Conservation (phyloP, 2,329 filamentous ascomycete species). For the Monosporascus cannonballus region DNA sequence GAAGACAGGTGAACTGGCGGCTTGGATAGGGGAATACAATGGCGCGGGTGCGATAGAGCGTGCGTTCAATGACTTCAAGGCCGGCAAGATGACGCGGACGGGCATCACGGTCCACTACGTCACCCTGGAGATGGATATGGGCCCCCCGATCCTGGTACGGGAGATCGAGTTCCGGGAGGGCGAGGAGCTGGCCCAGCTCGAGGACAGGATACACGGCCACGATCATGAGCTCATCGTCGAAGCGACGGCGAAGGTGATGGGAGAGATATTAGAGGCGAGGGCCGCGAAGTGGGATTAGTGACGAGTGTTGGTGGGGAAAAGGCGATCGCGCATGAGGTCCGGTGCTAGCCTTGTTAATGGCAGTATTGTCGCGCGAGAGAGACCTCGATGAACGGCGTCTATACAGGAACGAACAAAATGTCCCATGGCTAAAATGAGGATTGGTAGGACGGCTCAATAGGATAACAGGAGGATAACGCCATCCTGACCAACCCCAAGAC, state of each 20-base stretch:
- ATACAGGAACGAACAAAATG: no score
- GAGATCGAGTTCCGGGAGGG: conserved; percentile 62
- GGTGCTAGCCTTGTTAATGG: no score
- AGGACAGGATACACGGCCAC: conserved; percentile 65
- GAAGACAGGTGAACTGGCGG: conserved; percentile 57
- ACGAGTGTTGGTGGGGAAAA: no score
- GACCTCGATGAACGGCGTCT: no score
- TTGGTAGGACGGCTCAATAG: no score
- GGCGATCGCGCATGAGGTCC: no score
- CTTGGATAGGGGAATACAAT: conserved; percentile 55
- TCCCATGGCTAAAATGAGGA: no score
- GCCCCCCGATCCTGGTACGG: conserved; percentile 62
- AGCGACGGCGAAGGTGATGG: conserved; percentile 41
- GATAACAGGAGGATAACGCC: no score
- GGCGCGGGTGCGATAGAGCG: conserved; percentile 65
- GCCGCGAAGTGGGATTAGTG: background rate
- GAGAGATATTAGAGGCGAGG: background rate
- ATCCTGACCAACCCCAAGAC: no score
- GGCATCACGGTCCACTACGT: conserved; percentile 91
- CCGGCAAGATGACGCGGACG: conserved; percentile 56
- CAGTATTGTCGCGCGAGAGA: no score
- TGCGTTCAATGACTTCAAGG: conserved; percentile 57
- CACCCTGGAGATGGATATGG: conserved; percentile 72
- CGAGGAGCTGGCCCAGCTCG: conserved; percentile 59
- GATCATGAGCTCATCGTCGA: conserved; percentile 79